Evolutionary conservation across 768 basidiomycete genomes (phyloP), one percentile per base, ranked within the genome.

Genomic region (Leccinum longicurvipes): DNA sequence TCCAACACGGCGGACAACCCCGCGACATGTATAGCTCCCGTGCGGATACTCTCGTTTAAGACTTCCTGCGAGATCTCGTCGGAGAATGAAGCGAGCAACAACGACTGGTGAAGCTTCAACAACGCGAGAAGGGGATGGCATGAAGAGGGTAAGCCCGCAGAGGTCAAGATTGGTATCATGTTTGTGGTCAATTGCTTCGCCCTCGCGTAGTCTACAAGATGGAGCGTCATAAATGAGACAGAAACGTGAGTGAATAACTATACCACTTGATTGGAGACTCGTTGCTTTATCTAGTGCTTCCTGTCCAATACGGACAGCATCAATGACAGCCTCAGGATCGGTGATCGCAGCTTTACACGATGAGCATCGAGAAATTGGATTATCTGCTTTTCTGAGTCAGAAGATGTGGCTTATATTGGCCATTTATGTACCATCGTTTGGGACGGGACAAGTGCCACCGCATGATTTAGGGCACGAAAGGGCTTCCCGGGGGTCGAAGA

Each of bases 91-190:
- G 77, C 67, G 36, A 91, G 79, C 21, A 89, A 80, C 24, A 93
- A 79, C 10, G 84, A 80, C 47, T 84, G 81, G 58, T 86, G 82
- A 14, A 93, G 80, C n/a, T 89, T 84, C 3, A 80, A 74, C 4
- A 95, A 74, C 0, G 84, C 86, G 12, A 93, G 81, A 14, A 92
- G 80, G 1, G 94, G 95, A 62, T 96, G 85, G 0, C 85, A 78
- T 0, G 87, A 81, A 0, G 86, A 81, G 0, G 86, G 78, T 8
- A 90, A 64, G 1, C 81, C 79, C 1, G 79, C 80, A 0, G 84
- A 82, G 1, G 71, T 69, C 23, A 94, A 74, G 44, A 89, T 80
- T 0, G 84, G 82, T 45, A 89, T 77, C 17, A 91, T 77, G 45
- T 87, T 83, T 0, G 79, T 78, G 0, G 87, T 84, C 27, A 89